phyloP scores from a whole-genome alignment of 2,329 filamentous ascomycete species.

The Ophiocordyceps australis region DNA sequence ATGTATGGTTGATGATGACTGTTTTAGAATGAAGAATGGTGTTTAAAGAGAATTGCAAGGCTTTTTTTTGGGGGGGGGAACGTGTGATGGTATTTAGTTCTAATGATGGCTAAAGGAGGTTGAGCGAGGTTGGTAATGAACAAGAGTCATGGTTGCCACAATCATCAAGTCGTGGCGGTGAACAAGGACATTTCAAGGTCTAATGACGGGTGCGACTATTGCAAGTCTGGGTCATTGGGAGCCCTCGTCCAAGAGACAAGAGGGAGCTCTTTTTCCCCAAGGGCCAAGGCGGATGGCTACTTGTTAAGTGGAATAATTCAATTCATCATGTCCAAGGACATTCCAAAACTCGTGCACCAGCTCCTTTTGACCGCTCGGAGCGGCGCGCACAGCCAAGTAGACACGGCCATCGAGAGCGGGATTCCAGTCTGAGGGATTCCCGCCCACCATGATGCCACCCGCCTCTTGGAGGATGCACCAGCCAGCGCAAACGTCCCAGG shows the following conservation, averaged over 20 bases:
- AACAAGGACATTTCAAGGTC: no score
- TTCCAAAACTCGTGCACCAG: conserved; percentile 47
- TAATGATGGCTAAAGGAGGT: no score
- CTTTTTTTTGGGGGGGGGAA: no score
- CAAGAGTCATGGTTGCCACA: no score
- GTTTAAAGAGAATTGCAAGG: no score
- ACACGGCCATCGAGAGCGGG: conserved; percentile 36
- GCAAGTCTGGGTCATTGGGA: no score
- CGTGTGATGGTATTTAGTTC: no score
- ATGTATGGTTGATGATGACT: background rate
- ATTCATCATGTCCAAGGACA: conserved; percentile 32
- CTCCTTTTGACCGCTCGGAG: conserved; percentile 39
- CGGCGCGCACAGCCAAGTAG: conserved; percentile 45
- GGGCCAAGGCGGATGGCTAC: background rate
- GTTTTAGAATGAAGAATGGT: background rate
- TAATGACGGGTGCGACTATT: no score
- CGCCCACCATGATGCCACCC: conserved; percentile 53
- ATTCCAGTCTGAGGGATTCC: conserved; percentile 59
- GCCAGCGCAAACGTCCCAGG: conserved; percentile 71
- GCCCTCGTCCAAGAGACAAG: no score
- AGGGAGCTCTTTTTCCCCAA: no score
- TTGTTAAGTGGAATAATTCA: conserved; percentile 24
- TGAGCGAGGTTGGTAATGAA: no score
- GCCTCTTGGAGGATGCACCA: conserved; percentile 64
- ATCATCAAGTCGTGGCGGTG: no score